Evolutionary conservation across 495 filamentous ascomycete species (phyloP).

Genomic region (Durotheca rogersii): DNA sequence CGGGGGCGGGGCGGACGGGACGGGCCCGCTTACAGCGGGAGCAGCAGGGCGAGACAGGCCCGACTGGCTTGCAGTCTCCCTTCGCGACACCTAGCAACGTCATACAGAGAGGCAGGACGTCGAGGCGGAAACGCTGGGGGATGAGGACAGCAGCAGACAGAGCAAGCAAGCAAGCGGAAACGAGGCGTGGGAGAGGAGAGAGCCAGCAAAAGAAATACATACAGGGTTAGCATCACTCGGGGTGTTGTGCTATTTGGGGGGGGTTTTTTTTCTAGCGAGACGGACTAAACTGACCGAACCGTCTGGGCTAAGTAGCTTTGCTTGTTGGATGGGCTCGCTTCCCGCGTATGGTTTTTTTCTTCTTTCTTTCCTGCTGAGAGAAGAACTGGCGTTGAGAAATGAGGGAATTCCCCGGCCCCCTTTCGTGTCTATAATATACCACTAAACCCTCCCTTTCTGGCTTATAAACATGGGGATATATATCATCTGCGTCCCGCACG

Average conservation of each 20-base stretch:
- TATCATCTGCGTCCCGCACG: background rate
- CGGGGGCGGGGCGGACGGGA: too few relatives aligned
- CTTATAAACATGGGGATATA: slow-evolving; percentile 13
- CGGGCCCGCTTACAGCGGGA: too few relatives aligned
- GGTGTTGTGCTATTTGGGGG: slow-evolving; percentile 2
- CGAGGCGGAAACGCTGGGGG: too few relatives aligned
- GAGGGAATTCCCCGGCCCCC: too few relatives aligned
- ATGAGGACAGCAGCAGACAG: background rate
- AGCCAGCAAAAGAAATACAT: background rate
- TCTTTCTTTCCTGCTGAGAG: background rate
- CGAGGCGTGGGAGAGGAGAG: background rate
- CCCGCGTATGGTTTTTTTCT: background rate
- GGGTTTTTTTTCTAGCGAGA: too few relatives aligned
- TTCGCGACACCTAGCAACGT: too few relatives aligned
- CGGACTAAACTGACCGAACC: too few relatives aligned
- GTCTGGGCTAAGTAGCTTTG: too few relatives aligned
- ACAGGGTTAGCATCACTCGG: slow-evolving; percentile 14
- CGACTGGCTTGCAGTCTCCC: too few relatives aligned
- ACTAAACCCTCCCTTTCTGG: slow-evolving; percentile 7
- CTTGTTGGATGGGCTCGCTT: background rate
- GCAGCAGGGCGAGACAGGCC: too few relatives aligned
- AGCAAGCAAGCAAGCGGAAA: background rate
- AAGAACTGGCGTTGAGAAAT: slow-evolving; percentile 18
- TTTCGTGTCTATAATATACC: slow-evolving; percentile 11
- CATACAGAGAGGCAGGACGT: background rate